phyloP scores from a whole-genome alignment of 805 yeast genomes.

The Zygotorulaspora florentina region DNA sequence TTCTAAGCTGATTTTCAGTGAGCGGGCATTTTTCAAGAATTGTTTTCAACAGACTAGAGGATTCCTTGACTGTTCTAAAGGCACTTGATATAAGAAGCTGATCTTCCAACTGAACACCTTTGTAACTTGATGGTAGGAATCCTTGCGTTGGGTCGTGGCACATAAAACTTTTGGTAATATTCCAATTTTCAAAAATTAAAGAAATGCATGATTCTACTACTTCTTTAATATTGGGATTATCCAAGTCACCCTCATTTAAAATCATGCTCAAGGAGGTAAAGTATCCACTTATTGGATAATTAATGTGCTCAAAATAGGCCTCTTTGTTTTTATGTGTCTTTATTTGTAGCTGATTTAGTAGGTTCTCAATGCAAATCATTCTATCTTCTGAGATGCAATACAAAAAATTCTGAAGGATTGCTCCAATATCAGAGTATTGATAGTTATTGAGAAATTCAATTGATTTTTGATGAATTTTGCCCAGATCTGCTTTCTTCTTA shows the following conservation, averaged over 20 bases:
- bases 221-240: background rate
- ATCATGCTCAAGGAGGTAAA: conserved; percentile 55
- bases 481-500: conserved; percentile 6
- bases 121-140: conserved; percentile 46
- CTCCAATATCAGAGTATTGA: conserved; percentile 76
- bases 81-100: conserved; percentile 60
- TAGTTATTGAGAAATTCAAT: conserved; percentile 41
- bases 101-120: conserved; percentile 37
- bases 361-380: conserved; percentile 26
- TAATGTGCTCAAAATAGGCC: conserved; percentile 43
- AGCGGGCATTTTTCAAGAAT: conserved; percentile 38
- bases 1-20: conserved; percentile 20
- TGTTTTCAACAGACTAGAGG: conserved; percentile 50
- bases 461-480: conserved; percentile 24
- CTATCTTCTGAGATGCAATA: conserved; percentile 35
- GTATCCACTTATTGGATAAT: conserved; percentile 63
- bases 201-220: conserved; percentile 11
- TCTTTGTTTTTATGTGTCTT: conserved; percentile 35
- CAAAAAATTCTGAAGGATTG: conserved; percentile 56
- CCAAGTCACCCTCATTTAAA: conserved; percentile 30
- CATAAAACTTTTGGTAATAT: conserved; percentile 41
- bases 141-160: conserved; percentile 73
- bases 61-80: conserved; percentile 82
- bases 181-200: conserved; percentile 30
- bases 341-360: conserved; percentile 36